Percentiles rank a stretch among this genome's conserved stretches.
Evolutionary conservation across 176 grass and related monocot species (phyloP).

Genomic region (Lolium rigidum): DNA sequence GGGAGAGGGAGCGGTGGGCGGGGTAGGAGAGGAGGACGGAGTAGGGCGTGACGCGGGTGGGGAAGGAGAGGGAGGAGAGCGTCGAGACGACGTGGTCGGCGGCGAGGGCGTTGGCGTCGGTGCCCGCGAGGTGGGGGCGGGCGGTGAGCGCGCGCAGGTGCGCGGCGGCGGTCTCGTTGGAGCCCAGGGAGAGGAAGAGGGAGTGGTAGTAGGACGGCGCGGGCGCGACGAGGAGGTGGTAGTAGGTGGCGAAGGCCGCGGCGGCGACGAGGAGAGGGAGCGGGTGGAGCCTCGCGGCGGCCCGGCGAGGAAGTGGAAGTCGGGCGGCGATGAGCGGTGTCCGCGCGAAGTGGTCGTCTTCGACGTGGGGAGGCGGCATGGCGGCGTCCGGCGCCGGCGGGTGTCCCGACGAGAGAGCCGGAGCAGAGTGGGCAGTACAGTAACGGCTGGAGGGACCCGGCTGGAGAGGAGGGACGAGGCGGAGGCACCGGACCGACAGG

Average conservation of each 20-base stretch:
- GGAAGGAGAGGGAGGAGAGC: conserved; percentile 57
- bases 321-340: conserved; percentile 21
- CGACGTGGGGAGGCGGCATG: conserved; percentile 7
- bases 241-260: conserved; percentile 31
- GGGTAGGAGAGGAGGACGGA: conserved; percentile 84
- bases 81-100: conserved; percentile 50
- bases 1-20: conserved; percentile 62
- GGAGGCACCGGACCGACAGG: too few species aligned
- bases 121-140: conserved; percentile 72
- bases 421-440: too few species aligned
- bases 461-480: too few species aligned
- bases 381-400: background rate
- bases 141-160: conserved; percentile 77
- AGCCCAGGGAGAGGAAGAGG: conserved; percentile 74
- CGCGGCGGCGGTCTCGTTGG: conserved; percentile 78
- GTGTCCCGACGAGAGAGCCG: background rate
- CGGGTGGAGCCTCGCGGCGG: conserved; percentile 20
- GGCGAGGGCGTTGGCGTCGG: conserved; percentile 50
- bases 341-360: background rate
- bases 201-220: conserved; percentile 58
- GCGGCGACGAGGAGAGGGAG: conserved; percentile 43
- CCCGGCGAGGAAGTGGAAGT: conserved; percentile 16
- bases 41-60: conserved; percentile 55
- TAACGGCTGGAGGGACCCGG: too few species aligned
- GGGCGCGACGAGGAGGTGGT: conserved; percentile 39